A percentile compares a stretch with the other conserved stretches of the same genome.
Conservation (phyloP, 352 stramenopile genomes). For the Phytophthora ohioensis region DNA sequence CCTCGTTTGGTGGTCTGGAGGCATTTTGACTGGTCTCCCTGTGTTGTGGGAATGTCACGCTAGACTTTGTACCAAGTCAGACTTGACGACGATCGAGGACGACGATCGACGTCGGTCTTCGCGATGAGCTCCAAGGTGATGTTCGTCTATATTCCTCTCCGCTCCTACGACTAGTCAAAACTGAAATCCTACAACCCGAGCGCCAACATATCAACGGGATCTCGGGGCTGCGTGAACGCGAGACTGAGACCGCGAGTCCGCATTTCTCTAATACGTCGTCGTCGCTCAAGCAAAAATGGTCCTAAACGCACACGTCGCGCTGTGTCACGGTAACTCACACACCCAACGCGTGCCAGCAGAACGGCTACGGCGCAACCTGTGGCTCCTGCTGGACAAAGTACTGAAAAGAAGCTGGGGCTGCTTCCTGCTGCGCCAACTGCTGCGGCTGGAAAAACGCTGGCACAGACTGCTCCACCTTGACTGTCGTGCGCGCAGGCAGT, state of each 20-base stretch:
- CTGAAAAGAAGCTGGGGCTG: conserved; percentile 27
- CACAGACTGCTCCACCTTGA: conserved; percentile 20
- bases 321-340: no score
- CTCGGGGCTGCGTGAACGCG: conserved; percentile 6
- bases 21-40: neutral
- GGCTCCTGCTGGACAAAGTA: conserved; percentile 32
- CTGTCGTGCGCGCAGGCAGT: conserved; percentile 16
- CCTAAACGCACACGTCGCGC: conserved; percentile 13
- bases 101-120: neutral
- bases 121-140: conserved; percentile 27
- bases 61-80: neutral
- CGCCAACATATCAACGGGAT: neutral
- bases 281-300: conserved; percentile 23
- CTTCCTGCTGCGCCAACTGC: conserved; percentile 21
- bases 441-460: conserved; percentile 14
- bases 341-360: neutral
- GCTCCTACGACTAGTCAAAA: conserved; percentile 39
- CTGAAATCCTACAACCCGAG: conserved; percentile 25
- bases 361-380: conserved; percentile 28
- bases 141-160: conserved; percentile 40
- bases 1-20: conserved; percentile 14
- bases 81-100: neutral
- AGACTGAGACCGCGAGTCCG: conserved; percentile 11
- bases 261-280: conserved; percentile 14
- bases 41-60: neutral